Base-by-base conservation (phyloP, 768 basidiomycete genomes). In the Xerocomellus chrysenteron region DNA sequence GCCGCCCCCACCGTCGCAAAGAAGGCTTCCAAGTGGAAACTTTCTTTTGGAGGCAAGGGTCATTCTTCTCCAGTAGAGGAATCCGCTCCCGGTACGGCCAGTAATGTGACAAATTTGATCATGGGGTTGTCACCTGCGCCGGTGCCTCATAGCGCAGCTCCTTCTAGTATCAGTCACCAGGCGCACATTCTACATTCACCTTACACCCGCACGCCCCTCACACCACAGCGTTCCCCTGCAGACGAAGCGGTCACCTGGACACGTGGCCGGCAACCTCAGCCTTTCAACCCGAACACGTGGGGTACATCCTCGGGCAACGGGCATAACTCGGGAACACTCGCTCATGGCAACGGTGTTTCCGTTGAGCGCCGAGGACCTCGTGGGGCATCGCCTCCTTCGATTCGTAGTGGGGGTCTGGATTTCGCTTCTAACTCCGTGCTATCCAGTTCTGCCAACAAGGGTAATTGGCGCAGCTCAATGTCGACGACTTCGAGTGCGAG, bases 391-490 rank as follows among this genome's bases (percentile, higher is more conserved):
- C 88, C 88, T 24, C 78, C 82, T 47, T 85, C 83, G 65, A 77
- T 74, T 19, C 82, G 84, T 58, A 82, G 78, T 57, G 79, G 78
- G 6, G 65, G 81, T 56, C 80, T 77, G 16, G 67, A 66, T 21
- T 65, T 81, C 30, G 75, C 80, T 30, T 85, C 86, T 26, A 84
- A 82, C 63, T 86, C 87, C 4, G 78, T 81, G 62, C 73, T 80
- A 13, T 87, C 88, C 24, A 78, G 76, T 55, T 45, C 69, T 53
- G 60, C 65, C 47, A 69, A 63, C 55, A 71, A 66, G 57, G 64
- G 46, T 59, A 91, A 89, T 71, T 91, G 89, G 89, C 85, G 89
- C 56, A 89, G 81, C 70, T 90, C 89, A 41, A 83, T 79, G 79
- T 82, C 83, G 55, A 85, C 83, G n/a, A 79, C 80, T 10, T 83